Evolutionary conservation across 2,329 filamentous ascomycete species (phyloP).

Genomic region (Waltergamsia citrina): DNA sequence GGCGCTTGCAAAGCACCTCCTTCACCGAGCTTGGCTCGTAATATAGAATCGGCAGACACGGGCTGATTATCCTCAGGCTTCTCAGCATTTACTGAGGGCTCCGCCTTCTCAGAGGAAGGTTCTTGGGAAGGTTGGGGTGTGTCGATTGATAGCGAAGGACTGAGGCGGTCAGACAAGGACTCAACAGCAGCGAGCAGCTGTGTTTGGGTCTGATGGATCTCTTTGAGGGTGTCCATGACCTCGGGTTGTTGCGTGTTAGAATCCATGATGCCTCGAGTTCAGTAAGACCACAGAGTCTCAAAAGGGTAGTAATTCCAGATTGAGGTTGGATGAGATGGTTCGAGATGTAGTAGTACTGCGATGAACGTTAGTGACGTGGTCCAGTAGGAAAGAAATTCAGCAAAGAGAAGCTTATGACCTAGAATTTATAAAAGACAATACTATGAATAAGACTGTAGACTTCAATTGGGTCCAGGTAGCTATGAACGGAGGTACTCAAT

Average conservation of each 20-base stretch:
- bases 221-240: constrained; percentile 20
- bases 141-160: constrained; percentile 1
- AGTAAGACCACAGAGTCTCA: no score
- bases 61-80: not conserved
- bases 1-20: constrained; percentile 11
- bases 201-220: constrained; percentile 31
- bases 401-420: no score
- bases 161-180: constrained; percentile 21
- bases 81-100: no score
- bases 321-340: not conserved
- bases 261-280: constrained; percentile 5
- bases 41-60: not conserved
- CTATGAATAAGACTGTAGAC: no score
- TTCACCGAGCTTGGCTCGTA: not conserved
- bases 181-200: constrained; percentile 30
- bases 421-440: no score
- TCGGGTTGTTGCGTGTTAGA: constrained; percentile 2
- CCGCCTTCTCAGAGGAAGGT: not conserved
- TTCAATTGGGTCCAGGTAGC: no score
- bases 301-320: no score
- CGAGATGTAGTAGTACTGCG: no score
- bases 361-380: no score
- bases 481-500: no score
- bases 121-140: no score
- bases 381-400: no score